phyloP scores from a whole-genome alignment of 73 alveolate species.

The Paramecium sexaurelia region DNA sequence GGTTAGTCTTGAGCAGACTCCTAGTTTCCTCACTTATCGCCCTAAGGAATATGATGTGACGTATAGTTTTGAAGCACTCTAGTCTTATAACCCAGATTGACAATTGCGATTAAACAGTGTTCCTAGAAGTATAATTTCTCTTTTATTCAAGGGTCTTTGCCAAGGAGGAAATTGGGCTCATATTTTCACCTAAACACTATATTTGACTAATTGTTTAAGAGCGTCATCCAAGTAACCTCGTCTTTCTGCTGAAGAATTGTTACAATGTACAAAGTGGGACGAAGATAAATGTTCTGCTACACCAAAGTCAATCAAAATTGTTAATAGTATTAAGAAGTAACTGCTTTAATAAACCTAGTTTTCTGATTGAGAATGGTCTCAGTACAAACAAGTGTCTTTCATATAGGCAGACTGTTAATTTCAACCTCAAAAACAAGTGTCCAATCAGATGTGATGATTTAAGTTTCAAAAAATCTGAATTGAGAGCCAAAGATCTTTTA shows the following conservation, averaged over 20 bases:
- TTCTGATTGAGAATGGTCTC: neutral
- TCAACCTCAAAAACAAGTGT: slow-evolving; percentile 3
- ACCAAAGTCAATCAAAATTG: neutral
- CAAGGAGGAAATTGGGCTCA: slow-evolving; percentile 61
- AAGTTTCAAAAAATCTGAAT: neutral
- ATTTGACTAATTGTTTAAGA: slow-evolving; percentile 14
- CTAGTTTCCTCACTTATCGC: neutral
- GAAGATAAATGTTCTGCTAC: neutral
- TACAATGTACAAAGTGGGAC: neutral
- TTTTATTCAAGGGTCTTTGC: slow-evolving; percentile 5
- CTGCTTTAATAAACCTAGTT: neutral
- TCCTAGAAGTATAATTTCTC: neutral
- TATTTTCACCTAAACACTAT: neutral
- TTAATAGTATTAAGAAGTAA: neutral
- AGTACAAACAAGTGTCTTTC: neutral
- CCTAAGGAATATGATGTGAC: slow-evolving; percentile 58
- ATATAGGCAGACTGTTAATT: slow-evolving; percentile 7
- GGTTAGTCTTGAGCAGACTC: neutral
- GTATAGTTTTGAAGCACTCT: neutral
- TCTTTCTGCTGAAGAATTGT: slow-evolving; percentile 24
- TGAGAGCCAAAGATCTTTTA: neutral
- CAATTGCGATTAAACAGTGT: neutral
- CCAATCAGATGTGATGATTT: slow-evolving; percentile 43
- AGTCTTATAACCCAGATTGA: neutral
- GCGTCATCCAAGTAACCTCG: neutral